phyloP scores from a whole-genome alignment of 805 yeast genomes.

The Cyberlindnera japonica region DNA sequence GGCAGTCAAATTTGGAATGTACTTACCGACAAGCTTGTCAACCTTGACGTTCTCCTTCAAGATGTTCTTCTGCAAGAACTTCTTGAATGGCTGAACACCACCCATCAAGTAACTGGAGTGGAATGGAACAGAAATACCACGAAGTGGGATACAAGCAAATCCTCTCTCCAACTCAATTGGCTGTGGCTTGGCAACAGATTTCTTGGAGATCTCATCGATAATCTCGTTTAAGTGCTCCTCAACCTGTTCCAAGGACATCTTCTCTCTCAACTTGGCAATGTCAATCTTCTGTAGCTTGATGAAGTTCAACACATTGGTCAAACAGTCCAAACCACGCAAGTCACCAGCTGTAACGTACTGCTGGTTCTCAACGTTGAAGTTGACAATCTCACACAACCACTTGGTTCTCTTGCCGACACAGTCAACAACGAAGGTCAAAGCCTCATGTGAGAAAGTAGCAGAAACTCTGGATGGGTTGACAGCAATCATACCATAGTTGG shows the following conservation, averaged over 20 bases:
- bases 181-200: constrained; percentile 84
- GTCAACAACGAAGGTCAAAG: constrained; percentile 89
- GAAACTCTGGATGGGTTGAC: constrained; percentile 94
- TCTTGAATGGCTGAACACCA: constrained; percentile 98
- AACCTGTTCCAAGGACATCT: constrained; percentile 82
- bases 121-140: constrained; percentile 99
- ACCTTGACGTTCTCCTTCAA: constrained; percentile 94
- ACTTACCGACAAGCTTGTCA: constrained; percentile 86
- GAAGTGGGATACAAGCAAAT: constrained; percentile 95
- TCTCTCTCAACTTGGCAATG: constrained; percentile 79
- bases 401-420: constrained; percentile 78
- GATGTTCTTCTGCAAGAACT: constrained; percentile 93
- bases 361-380: constrained; percentile 96
- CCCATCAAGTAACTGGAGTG: constrained; percentile 97
- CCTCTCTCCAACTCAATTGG: constrained; percentile 98
- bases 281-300: constrained; percentile 93
- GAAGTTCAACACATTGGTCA: constrained; percentile 89
- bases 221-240: constrained; percentile 85
- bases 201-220: constrained; percentile 77
- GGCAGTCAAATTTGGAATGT: constrained; percentile 98
- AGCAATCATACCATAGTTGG: constrained; percentile 99
- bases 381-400: constrained; percentile 97
- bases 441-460: constrained; percentile 86
- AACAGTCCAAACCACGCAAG: constrained; percentile 87
- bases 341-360: constrained; percentile 99